phyloP scores from a whole-genome alignment of 1,284 basidiomycete genomes.

The Leucoagaricus sp. region DNA sequence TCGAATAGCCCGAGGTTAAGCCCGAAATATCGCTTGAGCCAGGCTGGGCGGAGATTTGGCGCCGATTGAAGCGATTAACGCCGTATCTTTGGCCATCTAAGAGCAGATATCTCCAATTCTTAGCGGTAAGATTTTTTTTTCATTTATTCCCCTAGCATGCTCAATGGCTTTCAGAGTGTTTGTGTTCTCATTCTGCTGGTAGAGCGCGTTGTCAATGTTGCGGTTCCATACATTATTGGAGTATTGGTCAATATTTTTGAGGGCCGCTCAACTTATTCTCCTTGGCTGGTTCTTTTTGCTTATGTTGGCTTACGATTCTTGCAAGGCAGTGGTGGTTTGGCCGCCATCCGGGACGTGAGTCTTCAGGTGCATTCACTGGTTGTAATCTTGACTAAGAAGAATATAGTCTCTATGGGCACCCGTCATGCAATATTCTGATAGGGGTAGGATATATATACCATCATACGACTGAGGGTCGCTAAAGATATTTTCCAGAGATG shows the following conservation, averaged over 20 bases:
- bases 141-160: background rate
- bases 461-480: background rate
- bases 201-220: slow-evolving; percentile 76
- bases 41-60: slow-evolving; percentile 63
- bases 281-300: slow-evolving; percentile 63
- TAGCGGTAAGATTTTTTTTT: slow-evolving; percentile 55
- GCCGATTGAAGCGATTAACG: slow-evolving; percentile 59
- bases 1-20: slow-evolving; percentile 39
- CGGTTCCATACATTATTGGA: slow-evolving; percentile 75
- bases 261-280: slow-evolving; percentile 43
- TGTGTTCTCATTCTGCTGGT: slow-evolving; percentile 71
- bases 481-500: slow-evolving; percentile 54
- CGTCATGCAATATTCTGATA: slow-evolving; percentile 85
- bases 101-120: slow-evolving; percentile 61
- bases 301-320: slow-evolving; percentile 69
- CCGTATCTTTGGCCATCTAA: slow-evolving; percentile 86
- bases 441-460: slow-evolving; percentile 43
- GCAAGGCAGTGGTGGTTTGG: slow-evolving; percentile 70
- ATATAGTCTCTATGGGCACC: slow-evolving; percentile 73
- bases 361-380: slow-evolving; percentile 1
- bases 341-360: slow-evolving; percentile 67
- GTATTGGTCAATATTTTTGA: slow-evolving; percentile 65
- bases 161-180: slow-evolving; percentile 41
- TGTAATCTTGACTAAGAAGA: slow-evolving; percentile 9
- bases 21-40: slow-evolving; percentile 63